Evolutionary conservation across 2,329 filamentous ascomycete genomes (phyloP).

Genomic region (Talaromyces sp.): DNA sequence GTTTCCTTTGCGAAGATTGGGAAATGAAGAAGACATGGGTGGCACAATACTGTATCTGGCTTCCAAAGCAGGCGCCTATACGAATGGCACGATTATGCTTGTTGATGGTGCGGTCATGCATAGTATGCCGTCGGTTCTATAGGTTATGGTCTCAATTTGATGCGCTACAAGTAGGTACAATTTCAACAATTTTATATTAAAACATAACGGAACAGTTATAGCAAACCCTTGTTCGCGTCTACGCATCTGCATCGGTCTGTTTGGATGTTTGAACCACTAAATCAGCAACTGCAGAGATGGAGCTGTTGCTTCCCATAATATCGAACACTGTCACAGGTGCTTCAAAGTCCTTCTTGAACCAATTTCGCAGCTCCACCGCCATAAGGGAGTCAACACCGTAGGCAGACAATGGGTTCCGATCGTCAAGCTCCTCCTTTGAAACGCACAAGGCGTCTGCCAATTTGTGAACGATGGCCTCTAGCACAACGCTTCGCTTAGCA

Average conservation of each 20-base stretch:
- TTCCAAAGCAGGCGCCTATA: conserved; percentile 46
- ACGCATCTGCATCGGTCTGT: neutral
- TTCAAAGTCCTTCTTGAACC: conserved; percentile 28
- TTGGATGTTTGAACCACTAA: neutral
- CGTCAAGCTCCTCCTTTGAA: conserved; percentile 23
- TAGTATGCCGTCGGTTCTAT: conserved; percentile 1
- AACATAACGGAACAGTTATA: neutral
- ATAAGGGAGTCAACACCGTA: conserved; percentile 41
- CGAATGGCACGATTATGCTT: conserved; percentile 49
- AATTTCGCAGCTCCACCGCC: conserved; percentile 41
- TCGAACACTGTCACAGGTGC: conserved; percentile 33
- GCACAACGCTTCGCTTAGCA: neutral
- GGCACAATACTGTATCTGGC: conserved; percentile 48
- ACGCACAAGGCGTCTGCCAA: conserved; percentile 6
- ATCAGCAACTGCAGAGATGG: conserved; percentile 1
- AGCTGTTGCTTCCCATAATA: conserved; percentile 28
- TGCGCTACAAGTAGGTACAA: neutral
- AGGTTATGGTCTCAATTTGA: neutral
- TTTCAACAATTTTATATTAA: conserved; percentile 1
- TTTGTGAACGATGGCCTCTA: conserved; percentile 1
- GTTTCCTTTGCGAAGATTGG: conserved; percentile 24
- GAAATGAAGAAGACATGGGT: conserved; percentile 42
- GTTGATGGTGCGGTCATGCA: conserved; percentile 35
- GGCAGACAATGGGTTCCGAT: conserved; percentile 21
- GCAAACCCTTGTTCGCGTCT: conserved; percentile 2